Conservation (phyloP, 768 basidiomycete genomes). For the Stropharia rugosoannulata region DNA sequence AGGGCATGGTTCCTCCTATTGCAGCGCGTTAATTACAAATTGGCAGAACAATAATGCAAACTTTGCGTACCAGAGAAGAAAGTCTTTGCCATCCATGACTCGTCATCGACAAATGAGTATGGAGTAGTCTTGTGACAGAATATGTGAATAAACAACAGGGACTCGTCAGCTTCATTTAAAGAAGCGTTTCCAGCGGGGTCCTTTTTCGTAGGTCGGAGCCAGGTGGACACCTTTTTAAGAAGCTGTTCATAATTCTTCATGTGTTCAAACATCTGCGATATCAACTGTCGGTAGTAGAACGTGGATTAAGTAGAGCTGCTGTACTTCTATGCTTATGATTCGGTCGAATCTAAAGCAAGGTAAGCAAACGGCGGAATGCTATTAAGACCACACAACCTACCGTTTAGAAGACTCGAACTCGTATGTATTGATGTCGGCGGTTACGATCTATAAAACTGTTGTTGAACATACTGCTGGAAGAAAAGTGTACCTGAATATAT, state of each 20-base stretch:
- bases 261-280: slow-evolving; percentile 65
- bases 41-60: neutral
- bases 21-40: neutral
- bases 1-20: slow-evolving; percentile 71
- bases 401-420: slow-evolving; percentile 50
- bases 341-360: slow-evolving; percentile 55
- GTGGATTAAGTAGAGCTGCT: neutral
- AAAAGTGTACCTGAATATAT: too few relatives aligned
- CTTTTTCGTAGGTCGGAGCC: slow-evolving; percentile 47
- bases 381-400: slow-evolving; percentile 27
- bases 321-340: slow-evolving; percentile 67
- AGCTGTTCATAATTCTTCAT: slow-evolving; percentile 73
- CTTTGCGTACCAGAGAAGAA: slow-evolving; percentile 56
- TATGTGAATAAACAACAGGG: slow-evolving; percentile 67
- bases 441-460: slow-evolving; percentile 46
- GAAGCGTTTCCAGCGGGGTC: neutral
- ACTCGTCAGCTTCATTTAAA: slow-evolving; percentile 28
- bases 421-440: slow-evolving; percentile 64
- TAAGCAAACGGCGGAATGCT: neutral
- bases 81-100: slow-evolving; percentile 75
- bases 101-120: slow-evolving; percentile 68
- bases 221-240: slow-evolving; percentile 59
- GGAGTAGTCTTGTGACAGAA: slow-evolving; percentile 65
- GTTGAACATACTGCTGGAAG: too few relatives aligned
- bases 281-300: neutral